phyloP scores from a whole-genome alignment of 2,329 filamentous ascomycete species.

The Penicillium sp. region DNA sequence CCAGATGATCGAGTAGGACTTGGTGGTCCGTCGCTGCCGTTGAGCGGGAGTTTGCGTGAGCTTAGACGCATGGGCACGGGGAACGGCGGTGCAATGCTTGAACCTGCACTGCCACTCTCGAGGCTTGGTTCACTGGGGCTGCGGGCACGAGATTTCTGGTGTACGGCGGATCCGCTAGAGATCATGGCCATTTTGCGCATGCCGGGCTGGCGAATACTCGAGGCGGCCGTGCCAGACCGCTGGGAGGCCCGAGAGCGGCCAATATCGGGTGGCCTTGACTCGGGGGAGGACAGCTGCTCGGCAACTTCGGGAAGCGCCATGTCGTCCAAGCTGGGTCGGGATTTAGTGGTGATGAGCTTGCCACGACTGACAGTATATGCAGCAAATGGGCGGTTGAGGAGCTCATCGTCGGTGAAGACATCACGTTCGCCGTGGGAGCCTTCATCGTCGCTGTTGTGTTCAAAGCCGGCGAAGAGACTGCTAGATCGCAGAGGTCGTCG shows the following conservation, averaged over 20 bases:
- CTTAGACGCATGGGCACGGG: constrained; percentile 87
- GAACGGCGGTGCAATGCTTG: constrained; percentile 67
- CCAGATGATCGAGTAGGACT: constrained; percentile 67
- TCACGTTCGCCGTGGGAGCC: constrained; percentile 26
- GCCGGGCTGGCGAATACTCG: constrained; percentile 52
- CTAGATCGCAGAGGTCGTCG: constrained; percentile 72
- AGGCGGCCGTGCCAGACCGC: constrained; percentile 40
- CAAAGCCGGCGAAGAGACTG: constrained; percentile 84
- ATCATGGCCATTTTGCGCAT: constrained; percentile 80
- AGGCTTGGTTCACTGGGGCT: constrained; percentile 48
- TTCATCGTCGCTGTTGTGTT: constrained; percentile 60
- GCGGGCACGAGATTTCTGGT: constrained; percentile 60
- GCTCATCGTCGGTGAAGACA: constrained; percentile 45
- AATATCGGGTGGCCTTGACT: constrained; percentile 28
- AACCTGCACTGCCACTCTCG: constrained; percentile 38
- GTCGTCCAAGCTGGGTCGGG: constrained; percentile 33
- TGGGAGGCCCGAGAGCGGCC: constrained; percentile 18
- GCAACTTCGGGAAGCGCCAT: constrained; percentile 37
- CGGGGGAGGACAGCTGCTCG: constrained; percentile 34
- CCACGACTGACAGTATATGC: constrained; percentile 44
- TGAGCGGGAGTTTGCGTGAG: constrained; percentile 70
- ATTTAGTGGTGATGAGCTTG: constrained; percentile 41
- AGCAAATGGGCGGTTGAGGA: constrained; percentile 46
- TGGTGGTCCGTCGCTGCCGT: constrained; percentile 70
- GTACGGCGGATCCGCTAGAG: constrained; percentile 70